Conservation (phyloP, 768 basidiomycete genomes). For the Podaxis sp. region DNA sequence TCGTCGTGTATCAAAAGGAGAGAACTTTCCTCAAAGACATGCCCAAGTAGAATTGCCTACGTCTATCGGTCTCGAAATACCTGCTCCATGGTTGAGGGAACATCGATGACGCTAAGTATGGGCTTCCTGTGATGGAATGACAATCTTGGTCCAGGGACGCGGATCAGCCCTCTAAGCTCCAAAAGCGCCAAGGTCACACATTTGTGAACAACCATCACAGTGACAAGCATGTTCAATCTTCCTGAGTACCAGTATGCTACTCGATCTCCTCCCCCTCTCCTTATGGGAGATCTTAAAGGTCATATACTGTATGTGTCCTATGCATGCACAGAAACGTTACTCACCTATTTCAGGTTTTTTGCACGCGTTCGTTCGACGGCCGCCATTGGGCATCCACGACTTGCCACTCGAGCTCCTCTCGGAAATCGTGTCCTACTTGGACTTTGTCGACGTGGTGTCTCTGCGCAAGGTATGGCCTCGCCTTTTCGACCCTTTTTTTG, state of each 20-base stretch:
- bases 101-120: too few relatives aligned
- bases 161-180: too few relatives aligned
- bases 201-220: neutral
- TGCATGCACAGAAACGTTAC: neutral
- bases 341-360: neutral
- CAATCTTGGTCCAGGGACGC: too few relatives aligned
- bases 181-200: too few relatives aligned
- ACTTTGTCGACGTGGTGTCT: neutral
- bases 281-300: neutral
- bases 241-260: neutral
- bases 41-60: too few relatives aligned
- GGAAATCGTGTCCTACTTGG: neutral
- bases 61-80: too few relatives aligned
- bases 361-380: neutral
- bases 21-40: too few relatives aligned
- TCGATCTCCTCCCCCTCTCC: neutral
- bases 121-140: too few relatives aligned
- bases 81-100: too few relatives aligned
- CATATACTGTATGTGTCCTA: neutral
- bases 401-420: neutral
- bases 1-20: too few relatives aligned
- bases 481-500: neutral
- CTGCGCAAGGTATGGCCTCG: neutral
- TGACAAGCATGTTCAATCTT: neutral
- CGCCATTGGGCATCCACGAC: neutral